Evolutionary conservation across 441 rosid species (phyloP).

Genomic region (Euphorbia celastroides): DNA sequence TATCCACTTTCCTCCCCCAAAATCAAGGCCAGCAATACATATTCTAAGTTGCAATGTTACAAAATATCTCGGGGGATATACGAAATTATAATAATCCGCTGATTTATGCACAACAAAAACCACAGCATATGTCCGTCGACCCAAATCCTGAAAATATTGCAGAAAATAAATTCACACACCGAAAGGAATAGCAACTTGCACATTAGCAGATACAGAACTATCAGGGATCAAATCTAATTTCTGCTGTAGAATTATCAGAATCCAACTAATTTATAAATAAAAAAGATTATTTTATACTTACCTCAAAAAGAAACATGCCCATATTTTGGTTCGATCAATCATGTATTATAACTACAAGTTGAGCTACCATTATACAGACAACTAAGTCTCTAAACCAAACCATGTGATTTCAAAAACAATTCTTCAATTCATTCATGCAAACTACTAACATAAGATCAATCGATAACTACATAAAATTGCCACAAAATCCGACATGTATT

Average conservation of each 20-base stretch:
- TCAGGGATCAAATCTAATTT: background rate
- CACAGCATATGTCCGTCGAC: background rate
- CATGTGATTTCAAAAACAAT: background rate
- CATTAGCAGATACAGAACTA: background rate
- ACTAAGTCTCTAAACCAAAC: background rate
- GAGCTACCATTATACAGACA: too few relatives aligned
- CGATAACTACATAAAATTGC: background rate
- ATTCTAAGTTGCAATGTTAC: conserved; percentile 4
- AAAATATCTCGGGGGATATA: background rate
- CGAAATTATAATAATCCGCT: background rate
- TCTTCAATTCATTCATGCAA: too few relatives aligned
- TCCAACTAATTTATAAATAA: too few relatives aligned
- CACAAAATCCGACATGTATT: background rate
- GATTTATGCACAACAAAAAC: conserved; percentile 3
- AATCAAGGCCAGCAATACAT: background rate
- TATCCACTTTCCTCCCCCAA: background rate
- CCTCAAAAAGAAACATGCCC: too few relatives aligned
- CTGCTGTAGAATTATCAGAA: background rate
- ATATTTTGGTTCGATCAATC: too few relatives aligned
- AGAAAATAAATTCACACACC: background rate
- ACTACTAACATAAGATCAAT: background rate
- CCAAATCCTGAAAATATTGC: conserved; percentile 1
- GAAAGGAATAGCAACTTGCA: background rate
- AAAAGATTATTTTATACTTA: too few relatives aligned
- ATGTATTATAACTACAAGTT: too few relatives aligned